These are phyloP conservation scores for Haematococcus sp. DNA, from an alignment of 139 green algal genomes.

Conservation along the genomic window DNA sequence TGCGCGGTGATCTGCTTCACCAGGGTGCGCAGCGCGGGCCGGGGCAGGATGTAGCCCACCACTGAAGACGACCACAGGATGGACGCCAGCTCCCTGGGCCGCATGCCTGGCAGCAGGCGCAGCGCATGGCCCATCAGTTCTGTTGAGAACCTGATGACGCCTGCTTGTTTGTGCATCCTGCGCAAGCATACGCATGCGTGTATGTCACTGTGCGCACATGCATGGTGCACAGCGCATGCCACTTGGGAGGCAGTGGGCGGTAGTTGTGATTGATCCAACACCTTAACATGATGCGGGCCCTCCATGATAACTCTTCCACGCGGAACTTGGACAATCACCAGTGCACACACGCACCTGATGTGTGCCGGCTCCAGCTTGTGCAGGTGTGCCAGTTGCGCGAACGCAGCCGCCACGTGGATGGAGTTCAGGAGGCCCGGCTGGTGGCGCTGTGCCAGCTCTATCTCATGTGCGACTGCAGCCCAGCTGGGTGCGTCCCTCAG, in stretches of 20 bases:
- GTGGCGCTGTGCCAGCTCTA: neutral
- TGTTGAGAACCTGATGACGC: neutral
- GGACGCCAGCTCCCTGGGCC: neutral
- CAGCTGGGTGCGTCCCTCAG: neutral
- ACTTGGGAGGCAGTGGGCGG: too few species aligned
- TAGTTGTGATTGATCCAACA: too few species aligned
- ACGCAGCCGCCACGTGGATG: slow-evolving; percentile 3
- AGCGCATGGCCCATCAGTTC: neutral
- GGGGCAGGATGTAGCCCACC: neutral
- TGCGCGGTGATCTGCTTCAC: neutral
- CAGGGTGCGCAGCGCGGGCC: neutral
- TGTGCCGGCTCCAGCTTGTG: neutral
- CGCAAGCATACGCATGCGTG: too few species aligned
- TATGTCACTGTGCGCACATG: too few species aligned
- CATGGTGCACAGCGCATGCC: too few species aligned
- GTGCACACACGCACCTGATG: neutral
- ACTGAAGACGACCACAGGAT: neutral
- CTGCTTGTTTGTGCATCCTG: neutral
- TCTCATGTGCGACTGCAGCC: neutral
- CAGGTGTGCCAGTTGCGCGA: neutral
- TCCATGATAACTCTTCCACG: too few species aligned
- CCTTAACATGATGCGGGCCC: too few species aligned
- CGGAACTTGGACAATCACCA: too few species aligned
- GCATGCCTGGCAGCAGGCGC: neutral
- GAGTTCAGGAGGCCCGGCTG: neutral